Evolutionary conservation across 257 asterid genomes (phyloP).

Genomic region (Gardenia jasminoides): DNA sequence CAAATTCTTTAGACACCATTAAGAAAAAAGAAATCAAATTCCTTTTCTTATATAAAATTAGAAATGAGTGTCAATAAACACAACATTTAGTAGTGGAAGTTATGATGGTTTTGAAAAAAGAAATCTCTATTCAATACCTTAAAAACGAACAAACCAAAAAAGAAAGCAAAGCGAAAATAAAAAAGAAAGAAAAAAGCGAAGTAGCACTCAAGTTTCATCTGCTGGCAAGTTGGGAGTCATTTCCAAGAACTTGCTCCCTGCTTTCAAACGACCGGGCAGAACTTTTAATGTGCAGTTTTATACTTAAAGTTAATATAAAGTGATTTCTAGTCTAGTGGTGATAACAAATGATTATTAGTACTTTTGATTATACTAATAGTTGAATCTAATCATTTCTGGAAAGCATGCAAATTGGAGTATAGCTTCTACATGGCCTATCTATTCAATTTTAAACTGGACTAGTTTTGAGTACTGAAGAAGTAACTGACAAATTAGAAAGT

Average conservation of each 20-base stretch:
- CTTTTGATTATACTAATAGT: neutral
- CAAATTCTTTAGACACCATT: too few relatives aligned
- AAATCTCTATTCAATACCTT: neutral
- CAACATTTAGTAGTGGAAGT: too few relatives aligned
- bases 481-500: too few relatives aligned
- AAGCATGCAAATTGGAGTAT: too few relatives aligned
- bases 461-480: too few relatives aligned
- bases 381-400: neutral
- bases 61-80: too few relatives aligned
- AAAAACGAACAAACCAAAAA: too few relatives aligned
- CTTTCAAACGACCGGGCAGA: neutral
- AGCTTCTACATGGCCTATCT: neutral
- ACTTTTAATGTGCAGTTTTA: neutral
- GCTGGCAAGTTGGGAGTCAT: slow-evolving; percentile 8
- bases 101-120: too few relatives aligned
- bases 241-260: neutral
- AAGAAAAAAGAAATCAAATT: too few relatives aligned
- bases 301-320: neutral
- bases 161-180: neutral
- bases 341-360: neutral
- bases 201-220: neutral
- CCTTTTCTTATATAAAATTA: too few relatives aligned
- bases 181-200: neutral
- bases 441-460: too few relatives aligned
- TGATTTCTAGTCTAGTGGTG: neutral